Base-by-base conservation (phyloP, 768 basidiomycete species). In the Lentinula sp. region DNA sequence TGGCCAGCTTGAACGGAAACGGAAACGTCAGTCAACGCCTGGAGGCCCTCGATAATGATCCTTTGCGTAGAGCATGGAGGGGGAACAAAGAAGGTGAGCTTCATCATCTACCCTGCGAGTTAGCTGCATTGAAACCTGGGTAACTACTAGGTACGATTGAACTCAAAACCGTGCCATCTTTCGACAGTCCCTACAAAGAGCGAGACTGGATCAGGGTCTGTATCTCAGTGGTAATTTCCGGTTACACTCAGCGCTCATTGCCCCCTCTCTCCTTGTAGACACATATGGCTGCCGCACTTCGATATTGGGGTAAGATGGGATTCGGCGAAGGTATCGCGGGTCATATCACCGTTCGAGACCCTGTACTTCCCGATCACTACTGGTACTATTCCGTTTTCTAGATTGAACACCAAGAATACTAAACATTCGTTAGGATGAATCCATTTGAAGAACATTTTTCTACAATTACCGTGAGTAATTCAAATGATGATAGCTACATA, bases 161-260 rank as follows among this genome's bases (percentile, higher is more conserved):
- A 39, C 55, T 70, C 46, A 50, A 67, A 31, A 55, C 61, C 34
- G 64, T 68, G 16, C 70, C 70, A 2, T 65, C 61, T 37, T 70
- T 69, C 51, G 62, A 64, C 23, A 65, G 64, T 40, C 70, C 66
- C 2, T 67, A 66, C 32, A 67, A 63, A 9, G 68, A 69, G 57
- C 68, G 70, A 9, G 68, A 70, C 58, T 70, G 68, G 70, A 66
- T 70, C 28, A 70, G 69, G 60, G 70, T 68, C 18, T 2, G 21
- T 49, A 37, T 56, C 35, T 21, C 34, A 39, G 37, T 8, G 13
- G 1, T 39, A 8, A 13, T 56, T 4, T 40, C 7, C 15, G 16
- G 23, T n/a, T 13, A 28, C 11, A 42, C 4, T 51, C 8, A 5
- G 16, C 4, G 23, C 32, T 34, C 23, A 11, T 23, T 16, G 11